Evolutionary conservation across 371 early-diverging fungal species (phyloP), one percentile per base, ranked within the genome.

Genomic region (Basidiobolus meristosporus): DNA sequence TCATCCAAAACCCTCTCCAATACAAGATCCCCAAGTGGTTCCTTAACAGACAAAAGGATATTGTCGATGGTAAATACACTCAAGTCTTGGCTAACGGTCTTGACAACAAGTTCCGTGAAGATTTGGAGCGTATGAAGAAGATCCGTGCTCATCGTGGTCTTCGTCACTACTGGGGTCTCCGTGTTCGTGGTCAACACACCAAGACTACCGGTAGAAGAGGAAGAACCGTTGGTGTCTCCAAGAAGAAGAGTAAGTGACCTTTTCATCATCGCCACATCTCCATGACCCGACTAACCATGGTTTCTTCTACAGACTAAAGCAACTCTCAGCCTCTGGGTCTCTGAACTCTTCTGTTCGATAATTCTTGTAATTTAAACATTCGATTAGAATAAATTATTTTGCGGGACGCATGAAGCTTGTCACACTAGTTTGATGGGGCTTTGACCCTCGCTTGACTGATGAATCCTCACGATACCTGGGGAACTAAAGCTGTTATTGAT

Each of bases 161-260:
- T 54, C 85, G 93, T 70, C 91, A 93, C 82, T 76, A 63, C 70
- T 87, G 86, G 82, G 96, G 97, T 57, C 70, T 98, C 59, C 90
- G 80, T 62, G 82, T 81, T 51, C 80, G 62, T 50, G 91, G 90
- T 67, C 92, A 91, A 62, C 89, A 88, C 70, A 87, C 91, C 60
- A 90, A 88, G 83, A 92, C 92, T 62, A 98, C 96, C 50, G 98
- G 99, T 58, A 84, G 99, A 57, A 73, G 85, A 48, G 98, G 97
- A 52, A 73, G 83, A 57, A 87, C 85, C 51, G 87, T 97, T 59
- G 93, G 93, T 83, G 90, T 93, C 51, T 70, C 82, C 66, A 96
- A 89, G 82, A 97, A 97, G 92, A 90, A 93, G 36, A 21, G 36
- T 36, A 36, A 36, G 36, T 36, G 21, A 17, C 3, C n/a, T n/a